Evolutionary conservation across 305 asterid species (phyloP).

Genomic region (Fraxinus platypoda): DNA sequence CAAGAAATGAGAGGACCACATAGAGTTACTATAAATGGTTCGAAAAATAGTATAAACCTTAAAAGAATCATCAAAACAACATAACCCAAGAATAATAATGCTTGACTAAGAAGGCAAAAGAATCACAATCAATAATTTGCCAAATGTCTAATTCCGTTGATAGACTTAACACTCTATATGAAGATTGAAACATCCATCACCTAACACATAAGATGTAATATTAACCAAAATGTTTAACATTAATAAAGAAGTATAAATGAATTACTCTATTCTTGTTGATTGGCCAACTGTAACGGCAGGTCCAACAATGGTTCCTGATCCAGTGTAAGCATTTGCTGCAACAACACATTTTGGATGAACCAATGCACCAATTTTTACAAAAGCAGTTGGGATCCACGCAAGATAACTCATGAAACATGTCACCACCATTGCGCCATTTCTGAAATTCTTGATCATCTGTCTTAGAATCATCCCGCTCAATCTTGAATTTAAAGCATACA

Average conservation of each 20-base stretch:
- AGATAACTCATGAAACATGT: too few relatives aligned
- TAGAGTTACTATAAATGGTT: not conserved
- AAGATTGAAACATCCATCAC: not conserved
- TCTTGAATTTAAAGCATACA: too few relatives aligned
- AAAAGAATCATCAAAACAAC: not conserved
- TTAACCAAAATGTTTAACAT: too few relatives aligned
- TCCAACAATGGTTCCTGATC: too few relatives aligned
- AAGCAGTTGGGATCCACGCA: too few relatives aligned
- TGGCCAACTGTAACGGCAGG: conserved; percentile 32
- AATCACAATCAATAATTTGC: conserved; percentile 10
- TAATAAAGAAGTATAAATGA: conserved; percentile 1
- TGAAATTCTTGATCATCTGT: too few relatives aligned
- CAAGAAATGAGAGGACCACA: conserved; percentile 1
- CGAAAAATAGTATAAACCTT: conserved; percentile 4
- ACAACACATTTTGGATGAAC: too few relatives aligned
- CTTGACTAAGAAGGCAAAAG: not conserved
- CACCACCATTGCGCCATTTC: too few relatives aligned
- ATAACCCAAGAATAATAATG: conserved; percentile 8
- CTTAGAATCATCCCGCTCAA: too few relatives aligned
- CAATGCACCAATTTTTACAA: too few relatives aligned
- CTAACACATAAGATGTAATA: not conserved
- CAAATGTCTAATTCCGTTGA: conserved; percentile 10
- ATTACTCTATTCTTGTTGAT: conserved; percentile 80
- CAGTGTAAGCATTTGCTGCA: too few relatives aligned
- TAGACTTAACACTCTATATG: not conserved